phyloP scores from a whole-genome alignment of 129 eudicot genomes.

The Apium graveolens region DNA sequence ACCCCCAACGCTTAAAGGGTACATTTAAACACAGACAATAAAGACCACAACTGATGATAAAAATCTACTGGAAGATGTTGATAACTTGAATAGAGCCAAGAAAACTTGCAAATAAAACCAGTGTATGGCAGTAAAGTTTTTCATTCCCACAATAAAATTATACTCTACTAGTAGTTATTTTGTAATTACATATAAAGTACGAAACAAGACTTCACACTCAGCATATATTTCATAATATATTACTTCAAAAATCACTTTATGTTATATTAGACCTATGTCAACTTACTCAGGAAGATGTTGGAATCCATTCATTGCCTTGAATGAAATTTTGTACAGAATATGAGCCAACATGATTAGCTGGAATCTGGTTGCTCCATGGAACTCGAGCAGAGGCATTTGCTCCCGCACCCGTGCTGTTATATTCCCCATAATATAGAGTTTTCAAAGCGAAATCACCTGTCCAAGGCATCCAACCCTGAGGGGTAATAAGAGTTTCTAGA shows the following conservation, averaged over 20 bases:
- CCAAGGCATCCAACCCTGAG: constrained; percentile 81
- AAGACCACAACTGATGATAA: neutral
- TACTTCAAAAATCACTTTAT: neutral
- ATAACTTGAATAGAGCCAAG: neutral
- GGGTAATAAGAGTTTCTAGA: constrained; percentile 42
- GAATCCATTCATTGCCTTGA: constrained; percentile 72
- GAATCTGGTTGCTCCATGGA: constrained; percentile 65
- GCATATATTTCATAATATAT: neutral
- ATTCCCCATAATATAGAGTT: constrained; percentile 71
- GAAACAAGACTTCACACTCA: neutral
- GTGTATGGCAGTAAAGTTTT: neutral
- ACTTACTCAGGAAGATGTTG: constrained; percentile 18
- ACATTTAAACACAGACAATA: too few species aligned
- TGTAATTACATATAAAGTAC: constrained; percentile 2
- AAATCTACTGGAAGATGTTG: neutral
- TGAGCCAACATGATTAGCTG: constrained; percentile 38
- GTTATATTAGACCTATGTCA: neutral
- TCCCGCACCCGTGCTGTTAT: constrained; percentile 42
- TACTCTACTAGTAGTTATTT: neutral
- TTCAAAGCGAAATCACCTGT: constrained; percentile 53
- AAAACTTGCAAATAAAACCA: neutral
- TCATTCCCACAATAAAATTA: neutral
- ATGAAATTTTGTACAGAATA: constrained; percentile 58
- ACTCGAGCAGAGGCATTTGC: constrained; percentile 40
- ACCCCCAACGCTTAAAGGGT: neutral